Percentiles rank a stretch among this genome's conserved stretches.
phyloP scores from a whole-genome alignment of 2,329 filamentous ascomycete genomes.

The Diaporthe ilicicola region DNA sequence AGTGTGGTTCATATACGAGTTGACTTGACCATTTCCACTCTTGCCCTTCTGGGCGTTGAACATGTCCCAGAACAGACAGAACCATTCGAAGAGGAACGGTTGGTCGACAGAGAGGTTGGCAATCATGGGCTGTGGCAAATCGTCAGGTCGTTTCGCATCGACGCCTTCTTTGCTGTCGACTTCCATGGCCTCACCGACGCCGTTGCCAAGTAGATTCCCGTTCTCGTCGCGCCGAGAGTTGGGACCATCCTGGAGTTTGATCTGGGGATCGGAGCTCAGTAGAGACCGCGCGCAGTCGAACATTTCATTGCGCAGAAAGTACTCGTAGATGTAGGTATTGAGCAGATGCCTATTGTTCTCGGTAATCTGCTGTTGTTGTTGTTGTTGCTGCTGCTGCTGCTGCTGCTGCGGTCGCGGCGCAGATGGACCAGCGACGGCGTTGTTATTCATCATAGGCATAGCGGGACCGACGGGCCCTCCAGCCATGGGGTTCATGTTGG shows the following conservation, averaged over 20 bases:
- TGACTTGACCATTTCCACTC: conserved; percentile 69
- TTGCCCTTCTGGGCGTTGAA: conserved; percentile 83
- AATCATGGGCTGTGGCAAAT: conserved; percentile 79
- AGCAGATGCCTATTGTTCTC: conserved; percentile 65
- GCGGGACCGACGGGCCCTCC: conserved; percentile 71
- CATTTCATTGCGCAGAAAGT: conserved; percentile 87
- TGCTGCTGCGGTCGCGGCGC: conserved; percentile 48
- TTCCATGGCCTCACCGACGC: conserved; percentile 78
- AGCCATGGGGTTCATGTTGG: conserved; percentile 71
- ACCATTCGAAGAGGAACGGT: conserved; percentile 97
- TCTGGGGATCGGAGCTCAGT: conserved; percentile 69
- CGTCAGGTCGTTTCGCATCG: conserved; percentile 77
- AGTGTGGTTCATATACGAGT: conserved; percentile 82
- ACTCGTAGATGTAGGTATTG: conserved; percentile 92
- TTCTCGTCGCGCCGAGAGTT: conserved; percentile 73
- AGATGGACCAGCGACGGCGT: conserved; percentile 47
- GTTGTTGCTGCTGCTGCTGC: conserved; percentile 49
- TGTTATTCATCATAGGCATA: conserved; percentile 74
- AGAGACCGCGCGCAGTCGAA: conserved; percentile 83
- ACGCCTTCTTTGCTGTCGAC: conserved; percentile 83
- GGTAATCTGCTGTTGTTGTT: conserved; percentile 52
- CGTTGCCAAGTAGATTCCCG: conserved; percentile 72
- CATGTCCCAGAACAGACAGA: conserved; percentile 96
- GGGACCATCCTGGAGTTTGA: conserved; percentile 77
- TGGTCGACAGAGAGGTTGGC: conserved; percentile 72